Evolutionary conservation across 2,329 filamentous ascomycete species (phyloP), one percentile per base, ranked within the genome.

Genomic region (Penicillium sp.): DNA sequence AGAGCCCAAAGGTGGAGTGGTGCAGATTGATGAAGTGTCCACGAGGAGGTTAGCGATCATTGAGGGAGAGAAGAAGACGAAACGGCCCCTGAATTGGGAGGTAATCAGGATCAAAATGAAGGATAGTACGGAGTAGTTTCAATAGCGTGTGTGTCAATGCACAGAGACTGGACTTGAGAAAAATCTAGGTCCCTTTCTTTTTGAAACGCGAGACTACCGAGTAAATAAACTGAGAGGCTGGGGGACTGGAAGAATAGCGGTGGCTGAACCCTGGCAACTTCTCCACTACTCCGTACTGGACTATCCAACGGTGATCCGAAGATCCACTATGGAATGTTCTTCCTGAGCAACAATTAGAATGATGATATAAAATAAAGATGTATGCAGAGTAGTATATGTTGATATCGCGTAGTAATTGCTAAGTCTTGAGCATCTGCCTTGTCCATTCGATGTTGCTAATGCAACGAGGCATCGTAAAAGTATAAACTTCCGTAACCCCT

Each of bases 251-350:
- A 33, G 65, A 76, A 76, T 73, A 68, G 69, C 65, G 73, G 74
- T 76, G 74, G 75, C 74, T 76, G 74, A 72, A 73, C 65, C 56
- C 35, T 12, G 35, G 51, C n/a, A 51, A 26, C 49, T 51, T 35
- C 49, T 35, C 49, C 49, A 35, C 47, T 50, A 24, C n/a, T n/a
- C n/a, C n/a, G n/a, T n/a, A n/a, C n/a, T n/a, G 24, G 24, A 1
- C 44, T n/a, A 8, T 61, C 55, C 61, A 63, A 56, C 35, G 35
- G 35, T 37, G 13, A 37, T 53, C 54, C 61, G 45, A 57, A 60
- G 65, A 65, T 73, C 69, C 68, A 72, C 68, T 58, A 57, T 59
- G 50, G 47, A 63, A 53, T 63, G 59, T 59, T 68, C 3, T 30
- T 26, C 45, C 42, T 26, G 30, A 19, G 13, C 8, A 17, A 30